phyloP scores from a whole-genome alignment of 345 rosid genomes.

The Dipteronia sinensis region DNA sequence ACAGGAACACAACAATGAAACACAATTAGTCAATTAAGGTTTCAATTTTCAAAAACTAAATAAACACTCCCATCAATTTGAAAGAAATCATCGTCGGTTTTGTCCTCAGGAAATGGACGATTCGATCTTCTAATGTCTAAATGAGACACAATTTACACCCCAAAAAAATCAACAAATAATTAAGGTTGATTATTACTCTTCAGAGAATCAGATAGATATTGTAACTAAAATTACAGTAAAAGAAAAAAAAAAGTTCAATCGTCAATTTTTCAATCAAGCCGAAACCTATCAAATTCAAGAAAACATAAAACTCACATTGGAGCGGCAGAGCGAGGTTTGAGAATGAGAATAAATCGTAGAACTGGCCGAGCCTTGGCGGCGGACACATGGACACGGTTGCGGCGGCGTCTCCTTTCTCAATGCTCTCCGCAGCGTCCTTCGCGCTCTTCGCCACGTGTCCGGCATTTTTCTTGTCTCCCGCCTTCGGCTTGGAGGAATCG shows the following conservation, averaged over 20 bases:
- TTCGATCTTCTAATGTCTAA: slow-evolving; percentile 71
- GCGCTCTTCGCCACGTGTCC: slow-evolving; percentile 23
- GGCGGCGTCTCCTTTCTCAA: slow-evolving; percentile 43
- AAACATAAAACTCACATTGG: slow-evolving; percentile 51
- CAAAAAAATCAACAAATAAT: not conserved
- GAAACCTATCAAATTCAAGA: not conserved
- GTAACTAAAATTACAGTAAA: too few species aligned
- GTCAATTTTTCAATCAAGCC: not conserved
- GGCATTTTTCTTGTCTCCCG: slow-evolving; percentile 22
- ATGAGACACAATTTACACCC: slow-evolving; percentile 13
- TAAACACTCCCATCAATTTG: slow-evolving; percentile 76
- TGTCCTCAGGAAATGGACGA: slow-evolving; percentile 66
- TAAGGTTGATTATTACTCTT: not conserved
- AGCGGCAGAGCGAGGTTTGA: slow-evolving; percentile 82
- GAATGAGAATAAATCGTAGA: slow-evolving; percentile 91
- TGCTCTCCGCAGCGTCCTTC: slow-evolving; percentile 28
- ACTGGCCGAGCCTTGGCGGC: slow-evolving; percentile 80
- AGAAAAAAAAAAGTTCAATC: too few species aligned
- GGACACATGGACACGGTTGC: slow-evolving; percentile 60
- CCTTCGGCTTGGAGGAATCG: slow-evolving; percentile 33
- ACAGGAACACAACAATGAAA: not conserved
- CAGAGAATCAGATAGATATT: too few species aligned
- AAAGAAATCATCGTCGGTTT: slow-evolving; percentile 68
- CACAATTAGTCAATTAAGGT: not conserved
- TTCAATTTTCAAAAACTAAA: not conserved